A percentile compares a stretch with the other conserved stretches of the same genome.
Evolutionary conservation across 495 filamentous ascomycete species (phyloP).

Genomic region (Neurospora terricola): DNA sequence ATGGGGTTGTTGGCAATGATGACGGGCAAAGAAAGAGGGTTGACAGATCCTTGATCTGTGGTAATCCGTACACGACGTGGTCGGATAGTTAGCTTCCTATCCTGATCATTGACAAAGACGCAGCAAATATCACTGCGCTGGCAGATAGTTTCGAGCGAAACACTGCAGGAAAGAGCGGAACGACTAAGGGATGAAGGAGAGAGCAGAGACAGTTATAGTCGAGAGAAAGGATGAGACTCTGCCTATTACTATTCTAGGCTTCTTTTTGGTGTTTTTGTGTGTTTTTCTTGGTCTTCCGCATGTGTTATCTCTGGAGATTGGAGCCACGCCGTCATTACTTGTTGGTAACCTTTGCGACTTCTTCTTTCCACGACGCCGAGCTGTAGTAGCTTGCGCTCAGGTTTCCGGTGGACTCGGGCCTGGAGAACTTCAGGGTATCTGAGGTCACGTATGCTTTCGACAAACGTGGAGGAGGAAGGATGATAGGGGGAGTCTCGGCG

Average conservation of each 20-base stretch:
- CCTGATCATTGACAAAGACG: background rate
- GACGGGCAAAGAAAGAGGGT: background rate
- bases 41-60: background rate
- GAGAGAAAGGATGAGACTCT: background rate
- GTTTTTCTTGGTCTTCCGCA: background rate
- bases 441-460: background rate
- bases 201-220: background rate
- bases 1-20: background rate
- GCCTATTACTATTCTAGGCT: background rate
- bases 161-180: background rate
- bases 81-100: background rate
- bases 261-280: background rate
- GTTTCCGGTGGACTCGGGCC: background rate
- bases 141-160: background rate
- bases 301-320: background rate
- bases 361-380: background rate
- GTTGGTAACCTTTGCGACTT: background rate
- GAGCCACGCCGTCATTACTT: background rate
- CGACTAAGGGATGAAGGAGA: background rate
- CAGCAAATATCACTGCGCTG: background rate
- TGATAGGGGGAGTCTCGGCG: background rate
- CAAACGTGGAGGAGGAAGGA: background rate
- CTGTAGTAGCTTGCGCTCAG: background rate
- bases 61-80: background rate
- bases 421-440: background rate